phyloP scores from a whole-genome alignment of 306 rosid genomes.

The Datisca glomerata region DNA sequence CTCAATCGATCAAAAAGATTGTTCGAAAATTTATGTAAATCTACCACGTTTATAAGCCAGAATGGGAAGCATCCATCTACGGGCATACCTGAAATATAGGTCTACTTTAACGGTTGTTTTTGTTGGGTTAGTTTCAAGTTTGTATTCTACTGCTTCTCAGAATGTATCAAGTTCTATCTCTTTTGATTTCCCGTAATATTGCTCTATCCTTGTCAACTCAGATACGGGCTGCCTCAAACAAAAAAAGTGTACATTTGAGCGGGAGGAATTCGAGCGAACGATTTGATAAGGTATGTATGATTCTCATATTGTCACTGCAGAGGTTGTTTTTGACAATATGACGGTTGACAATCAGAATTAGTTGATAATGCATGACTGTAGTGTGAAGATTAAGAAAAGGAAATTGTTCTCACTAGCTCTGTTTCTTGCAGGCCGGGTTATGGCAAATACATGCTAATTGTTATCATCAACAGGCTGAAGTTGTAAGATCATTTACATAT shows the following conservation, averaged over 20 bases:
- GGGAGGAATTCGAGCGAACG: slow-evolving; percentile 26
- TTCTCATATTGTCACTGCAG: neutral
- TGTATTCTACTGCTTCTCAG: slow-evolving; percentile 1
- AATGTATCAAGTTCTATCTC: neutral
- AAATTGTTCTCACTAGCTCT: no score
- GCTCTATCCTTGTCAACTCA: slow-evolving; percentile 9
- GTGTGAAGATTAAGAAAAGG: no score
- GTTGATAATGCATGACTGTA: neutral
- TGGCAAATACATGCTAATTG: slow-evolving; percentile 26
- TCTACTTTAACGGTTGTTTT: no score
- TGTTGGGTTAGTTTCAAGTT: no score
- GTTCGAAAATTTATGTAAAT: no score
- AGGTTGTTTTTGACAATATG: no score
- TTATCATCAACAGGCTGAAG: slow-evolving; percentile 18
- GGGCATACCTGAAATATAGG: no score
- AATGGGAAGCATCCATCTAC: no score
- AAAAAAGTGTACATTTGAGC: slow-evolving; percentile 14
- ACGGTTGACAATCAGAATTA: no score
- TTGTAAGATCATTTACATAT: slow-evolving; percentile 22
- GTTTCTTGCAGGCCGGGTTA: slow-evolving; percentile 21
- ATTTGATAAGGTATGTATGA: slow-evolving; percentile 18
- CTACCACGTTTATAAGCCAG: no score
- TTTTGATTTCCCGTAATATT: no score
- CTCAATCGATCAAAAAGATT: no score
- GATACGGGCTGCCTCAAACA: slow-evolving; percentile 18